Conservation (phyloP, 768 basidiomycete genomes). For the Termitomyces sp. region DNA sequence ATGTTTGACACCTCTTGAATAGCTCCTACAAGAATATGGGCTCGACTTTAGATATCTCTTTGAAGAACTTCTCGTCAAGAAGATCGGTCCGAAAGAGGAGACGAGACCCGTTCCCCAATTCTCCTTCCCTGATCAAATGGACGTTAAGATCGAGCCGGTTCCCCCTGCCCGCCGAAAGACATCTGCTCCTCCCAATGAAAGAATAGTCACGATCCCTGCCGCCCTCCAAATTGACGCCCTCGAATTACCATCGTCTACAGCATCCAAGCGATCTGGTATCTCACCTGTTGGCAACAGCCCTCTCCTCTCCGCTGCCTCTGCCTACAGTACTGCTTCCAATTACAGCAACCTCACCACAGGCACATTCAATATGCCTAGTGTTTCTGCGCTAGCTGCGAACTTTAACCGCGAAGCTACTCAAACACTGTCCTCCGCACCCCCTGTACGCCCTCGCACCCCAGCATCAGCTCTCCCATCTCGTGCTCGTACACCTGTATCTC, state of each 20-base stretch:
- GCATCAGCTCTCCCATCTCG: slow-evolving; percentile 48
- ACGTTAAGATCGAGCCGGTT: slow-evolving; percentile 20
- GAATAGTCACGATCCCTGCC: background rate
- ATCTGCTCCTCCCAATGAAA: slow-evolving; percentile 4
- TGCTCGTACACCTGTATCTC: slow-evolving; percentile 43
- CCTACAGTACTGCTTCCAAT: slow-evolving; percentile 10
- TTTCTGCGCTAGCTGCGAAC: slow-evolving; percentile 10
- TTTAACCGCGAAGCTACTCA: slow-evolving; percentile 8
- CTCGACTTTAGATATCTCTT: slow-evolving; percentile 93
- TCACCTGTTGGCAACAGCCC: slow-evolving; percentile 15
- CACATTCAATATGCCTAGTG: slow-evolving; percentile 9
- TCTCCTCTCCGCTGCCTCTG: slow-evolving; percentile 15
- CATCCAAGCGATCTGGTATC: slow-evolving; percentile 10
- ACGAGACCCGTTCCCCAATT: slow-evolving; percentile 24
- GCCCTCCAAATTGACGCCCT: slow-evolving; percentile 9
- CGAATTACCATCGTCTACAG: slow-evolving; percentile 13
- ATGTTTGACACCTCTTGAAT: background rate
- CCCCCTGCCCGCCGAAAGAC: slow-evolving; percentile 15
- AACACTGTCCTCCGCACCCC: slow-evolving; percentile 10
- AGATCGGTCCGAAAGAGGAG: slow-evolving; percentile 32
- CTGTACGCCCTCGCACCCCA: slow-evolving; percentile 11
- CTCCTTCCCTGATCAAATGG: slow-evolving; percentile 25
- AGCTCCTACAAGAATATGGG: slow-evolving; percentile 90
- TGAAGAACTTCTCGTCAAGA: slow-evolving; percentile 58
- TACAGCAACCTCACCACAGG: slow-evolving; percentile 3